Percentiles rank a stretch among this genome's conserved stretches.
Conservation (phyloP, 2,329 filamentous ascomycete genomes). For the Thielaviopsis populi region DNA sequence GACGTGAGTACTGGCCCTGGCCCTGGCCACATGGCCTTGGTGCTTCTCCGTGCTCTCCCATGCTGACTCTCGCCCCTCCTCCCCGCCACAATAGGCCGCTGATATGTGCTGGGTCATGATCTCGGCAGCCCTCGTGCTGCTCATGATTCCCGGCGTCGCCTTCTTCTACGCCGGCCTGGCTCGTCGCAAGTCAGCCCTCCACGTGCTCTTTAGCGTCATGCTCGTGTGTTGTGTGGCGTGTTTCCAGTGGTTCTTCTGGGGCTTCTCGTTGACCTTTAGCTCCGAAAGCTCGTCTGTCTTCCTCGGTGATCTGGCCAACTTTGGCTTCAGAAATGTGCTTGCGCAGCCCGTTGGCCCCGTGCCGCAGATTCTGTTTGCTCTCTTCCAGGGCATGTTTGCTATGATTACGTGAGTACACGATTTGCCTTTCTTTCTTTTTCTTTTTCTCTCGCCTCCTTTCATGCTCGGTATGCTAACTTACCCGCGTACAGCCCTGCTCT, state of each 20-base stretch:
- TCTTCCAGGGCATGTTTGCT: conserved; percentile 84
- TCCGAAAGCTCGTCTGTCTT: conserved; percentile 58
- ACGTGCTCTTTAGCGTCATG: conserved; percentile 72
- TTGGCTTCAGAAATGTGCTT: conserved; percentile 65
- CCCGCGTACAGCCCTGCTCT: conserved; percentile 34
- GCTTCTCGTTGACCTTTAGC: conserved; percentile 73
- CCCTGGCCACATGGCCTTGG: background rate
- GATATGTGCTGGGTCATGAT: conserved; percentile 72
- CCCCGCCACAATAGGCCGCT: conserved; percentile 56
- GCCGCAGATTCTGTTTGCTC: conserved; percentile 69
- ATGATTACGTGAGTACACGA: conserved; percentile 57
- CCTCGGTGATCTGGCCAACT: conserved; percentile 67
- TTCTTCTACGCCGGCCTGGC: conserved; percentile 92
- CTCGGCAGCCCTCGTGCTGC: conserved; percentile 62
- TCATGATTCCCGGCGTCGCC: conserved; percentile 88
- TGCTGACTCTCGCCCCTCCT: background rate
- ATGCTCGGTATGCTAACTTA: conserved; percentile 2
- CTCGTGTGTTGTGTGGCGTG: conserved; percentile 65
- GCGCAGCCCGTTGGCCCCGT: conserved; percentile 54
- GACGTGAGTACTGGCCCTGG: conserved; percentile 37
- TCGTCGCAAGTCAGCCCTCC: conserved; percentile 74
- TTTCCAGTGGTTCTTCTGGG: conserved; percentile 96
- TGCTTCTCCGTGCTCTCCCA: background rate
- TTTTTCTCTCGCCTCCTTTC: background rate
- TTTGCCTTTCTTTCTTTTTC: background rate